A percentile compares a stretch with the other conserved stretches of the same genome.
These are phyloP conservation scores for Chaetomidium leptoderma DNA, from an alignment of 495 filamentous ascomycete species.

Conservation along the genomic window DNA sequence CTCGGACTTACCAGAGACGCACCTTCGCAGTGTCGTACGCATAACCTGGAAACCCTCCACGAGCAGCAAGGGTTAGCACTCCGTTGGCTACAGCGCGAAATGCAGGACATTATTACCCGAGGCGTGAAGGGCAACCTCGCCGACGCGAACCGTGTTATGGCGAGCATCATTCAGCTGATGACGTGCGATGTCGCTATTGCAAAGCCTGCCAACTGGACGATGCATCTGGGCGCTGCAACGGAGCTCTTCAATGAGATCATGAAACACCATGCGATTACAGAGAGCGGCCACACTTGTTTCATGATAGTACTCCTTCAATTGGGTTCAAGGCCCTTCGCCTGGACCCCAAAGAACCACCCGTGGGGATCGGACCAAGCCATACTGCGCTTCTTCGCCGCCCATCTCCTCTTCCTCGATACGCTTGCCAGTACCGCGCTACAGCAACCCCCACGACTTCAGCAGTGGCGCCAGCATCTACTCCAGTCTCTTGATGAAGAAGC, in stretches of 20 bases:
- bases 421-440: constrained; percentile 45
- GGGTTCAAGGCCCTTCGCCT: constrained; percentile 21
- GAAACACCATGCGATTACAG: constrained; percentile 24
- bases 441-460: constrained; percentile 39
- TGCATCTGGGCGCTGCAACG: constrained; percentile 47
- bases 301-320: constrained; percentile 35
- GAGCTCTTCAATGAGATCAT: constrained; percentile 47
- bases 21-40: constrained; percentile 26
- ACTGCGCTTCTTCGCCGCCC: constrained; percentile 49
- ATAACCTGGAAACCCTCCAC: constrained; percentile 36
- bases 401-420: constrained; percentile 48
- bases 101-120: constrained; percentile 37
- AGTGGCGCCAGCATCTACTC: constrained; percentile 40
- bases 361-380: constrained; percentile 49
- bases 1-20: constrained; percentile 18
- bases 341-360: constrained; percentile 24
- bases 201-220: constrained; percentile 44
- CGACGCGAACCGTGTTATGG: constrained; percentile 42
- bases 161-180: constrained; percentile 52
- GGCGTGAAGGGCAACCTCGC: constrained; percentile 28
- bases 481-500: constrained; percentile 12
- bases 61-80: constrained; percentile 40
- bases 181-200: constrained; percentile 46
- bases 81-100: constrained; percentile 38
- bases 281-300: constrained; percentile 22